Evolutionary conservation across 148 eudicot genomes (phyloP).

Genomic region (Rhododendron kiyosumense): DNA sequence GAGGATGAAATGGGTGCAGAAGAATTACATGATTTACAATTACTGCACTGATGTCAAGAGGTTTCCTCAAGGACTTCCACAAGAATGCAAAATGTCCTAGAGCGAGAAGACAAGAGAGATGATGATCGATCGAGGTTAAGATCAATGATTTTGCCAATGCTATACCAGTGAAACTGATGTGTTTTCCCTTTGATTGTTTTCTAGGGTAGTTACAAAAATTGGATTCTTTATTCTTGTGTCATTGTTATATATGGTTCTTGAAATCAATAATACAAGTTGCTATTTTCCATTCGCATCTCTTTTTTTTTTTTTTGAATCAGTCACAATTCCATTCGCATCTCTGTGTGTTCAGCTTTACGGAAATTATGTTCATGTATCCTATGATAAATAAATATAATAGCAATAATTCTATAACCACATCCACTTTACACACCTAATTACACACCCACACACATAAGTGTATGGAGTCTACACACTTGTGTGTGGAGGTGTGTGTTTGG

Average conservation of each 20-base stretch:
- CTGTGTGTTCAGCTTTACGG: background rate
- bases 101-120: background rate
- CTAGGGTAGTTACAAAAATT: background rate
- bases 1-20: slow-evolving; percentile 6
- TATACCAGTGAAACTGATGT: background rate
- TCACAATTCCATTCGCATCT: no score
- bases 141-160: background rate
- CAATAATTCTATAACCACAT: no score
- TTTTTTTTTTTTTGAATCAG: no score
- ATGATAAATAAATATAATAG: no score
- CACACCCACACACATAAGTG: no score
- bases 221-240: background rate
- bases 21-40: slow-evolving; percentile 12
- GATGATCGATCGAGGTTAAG: background rate
- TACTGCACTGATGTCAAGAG: slow-evolving; percentile 5
- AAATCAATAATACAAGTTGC: background rate
- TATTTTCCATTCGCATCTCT: no score
- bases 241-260: background rate
- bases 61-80: slow-evolving; percentile 1
- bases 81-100: slow-evolving; percentile 4
- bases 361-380: no score
- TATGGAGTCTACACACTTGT: no score
- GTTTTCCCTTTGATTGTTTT: background rate
- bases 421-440: no score
- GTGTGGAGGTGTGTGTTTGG: no score